Evolutionary conservation across 495 filamentous ascomycete species (phyloP), one percentile per base, ranked within the genome.

Genomic region (Penicillium riverlandense): DNA sequence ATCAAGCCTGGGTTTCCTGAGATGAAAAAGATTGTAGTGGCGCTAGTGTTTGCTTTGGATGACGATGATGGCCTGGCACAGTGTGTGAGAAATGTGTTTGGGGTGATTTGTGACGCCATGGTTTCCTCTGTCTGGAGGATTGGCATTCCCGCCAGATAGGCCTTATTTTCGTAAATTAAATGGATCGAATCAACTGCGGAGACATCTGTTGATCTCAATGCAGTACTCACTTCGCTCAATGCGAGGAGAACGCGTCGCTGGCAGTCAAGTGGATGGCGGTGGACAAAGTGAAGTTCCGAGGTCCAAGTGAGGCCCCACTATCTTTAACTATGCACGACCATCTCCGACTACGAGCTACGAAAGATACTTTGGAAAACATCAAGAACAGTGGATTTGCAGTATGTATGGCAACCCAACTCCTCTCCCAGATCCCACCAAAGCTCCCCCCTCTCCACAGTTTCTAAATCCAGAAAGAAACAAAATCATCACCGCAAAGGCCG

Each of bases 1-100:
- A 95, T 81, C 30, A 95, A 66, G 0, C 91, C 91, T 8, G 91
- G 91, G 48, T 96, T 96, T 11, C 91, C 91, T 27, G 88, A 72
- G 34, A 96, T 79, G 61, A 94, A 87, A 67, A 76, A 82, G 33
- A 83, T 66, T 41, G 58, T 63, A 11, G 57, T 54, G 5, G 59
- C 50, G 0, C 44, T 12, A 4, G 49, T 35, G 8, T 6, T 6
- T 22, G 22, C 4, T 22, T 22, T 4, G 22, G 22, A 22, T 22
- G 22, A 22, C 4, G 30, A 41, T 14, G 41, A 44, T 37, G 44
- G 29, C 2, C 35, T 40, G 34, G 55, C 47, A 33, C 54, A 22
- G 22, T 22, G 50, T 8, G 52, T 59, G 48, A 59, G 57, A 48
- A 71, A 71, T 40, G 49, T 59, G 41, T 67, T 53, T 27, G 50